phyloP scores from a whole-genome alignment of 2,329 filamentous ascomycete species.

The Aureobasidium uvarum region DNA sequence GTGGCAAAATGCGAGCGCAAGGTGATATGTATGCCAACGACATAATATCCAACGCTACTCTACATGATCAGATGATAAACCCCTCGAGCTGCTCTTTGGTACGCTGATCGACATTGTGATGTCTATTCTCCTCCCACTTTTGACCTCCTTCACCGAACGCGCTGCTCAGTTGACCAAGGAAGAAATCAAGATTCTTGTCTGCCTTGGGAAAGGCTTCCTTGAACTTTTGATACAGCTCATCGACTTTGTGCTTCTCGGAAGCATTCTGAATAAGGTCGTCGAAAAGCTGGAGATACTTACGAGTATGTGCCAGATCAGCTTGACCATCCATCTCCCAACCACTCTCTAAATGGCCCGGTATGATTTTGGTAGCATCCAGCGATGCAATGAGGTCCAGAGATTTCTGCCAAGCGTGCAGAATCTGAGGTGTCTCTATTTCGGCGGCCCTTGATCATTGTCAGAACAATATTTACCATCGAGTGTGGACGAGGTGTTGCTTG shows the following conservation, averaged over 20 bases:
- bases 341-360: slow-evolving; percentile 35
- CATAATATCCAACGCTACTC: neutral
- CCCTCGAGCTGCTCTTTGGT: slow-evolving; percentile 14
- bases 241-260: slow-evolving; percentile 32
- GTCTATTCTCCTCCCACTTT: slow-evolving; percentile 39
- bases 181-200: slow-evolving; percentile 39
- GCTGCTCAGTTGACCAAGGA: slow-evolving; percentile 38
- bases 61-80: neutral
- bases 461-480: too few relatives aligned
- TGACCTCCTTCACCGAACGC: slow-evolving; percentile 38
- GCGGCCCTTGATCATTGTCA: slow-evolving; percentile 31
- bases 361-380: slow-evolving; percentile 35
- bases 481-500: neutral
- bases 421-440: slow-evolving; percentile 35
- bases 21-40: neutral
- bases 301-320: slow-evolving; percentile 36
- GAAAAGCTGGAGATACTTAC: slow-evolving; percentile 37
- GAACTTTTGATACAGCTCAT: slow-evolving; percentile 38
- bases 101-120: slow-evolving; percentile 30
- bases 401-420: slow-evolving; percentile 34
- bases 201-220: slow-evolving; percentile 36
- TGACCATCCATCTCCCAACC: slow-evolving; percentile 36
- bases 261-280: slow-evolving; percentile 36
- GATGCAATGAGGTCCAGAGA: slow-evolving; percentile 33
- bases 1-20: slow-evolving; percentile 7